These are phyloP conservation scores for Podosphaera aphanis DNA, from an alignment of 2,329 filamentous ascomycete species.

Conservation along the genomic window DNA sequence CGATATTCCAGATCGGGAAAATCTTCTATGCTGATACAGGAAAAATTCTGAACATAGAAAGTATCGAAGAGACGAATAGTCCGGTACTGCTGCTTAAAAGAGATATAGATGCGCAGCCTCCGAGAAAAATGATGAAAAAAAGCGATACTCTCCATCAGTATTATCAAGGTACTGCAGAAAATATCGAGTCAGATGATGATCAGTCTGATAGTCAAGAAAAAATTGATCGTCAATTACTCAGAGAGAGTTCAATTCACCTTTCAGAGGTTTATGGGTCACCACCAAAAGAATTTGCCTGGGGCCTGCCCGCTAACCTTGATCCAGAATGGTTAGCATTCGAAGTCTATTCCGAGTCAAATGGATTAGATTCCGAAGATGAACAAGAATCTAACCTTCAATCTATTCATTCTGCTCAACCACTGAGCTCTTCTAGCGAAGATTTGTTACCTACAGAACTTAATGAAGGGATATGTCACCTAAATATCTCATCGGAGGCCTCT, in stretches of 20 bases:
- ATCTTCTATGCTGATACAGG: constrained; percentile 60
- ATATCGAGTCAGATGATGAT: constrained; percentile 5
- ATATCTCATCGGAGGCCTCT: constrained; percentile 8
- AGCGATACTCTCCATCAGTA: constrained; percentile 8
- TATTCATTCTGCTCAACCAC: constrained; percentile 8
- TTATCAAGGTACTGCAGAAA: constrained; percentile 6
- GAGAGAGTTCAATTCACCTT: constrained; percentile 13
- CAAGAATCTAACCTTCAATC: constrained; percentile 10
- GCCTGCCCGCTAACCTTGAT: constrained; percentile 41
- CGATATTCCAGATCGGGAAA: constrained; percentile 50
- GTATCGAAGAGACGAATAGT: constrained; percentile 39
- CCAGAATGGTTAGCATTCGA: constrained; percentile 56
- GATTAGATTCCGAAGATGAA: constrained; percentile 26
- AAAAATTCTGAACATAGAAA: constrained; percentile 48
- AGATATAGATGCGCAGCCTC: constrained; percentile 41
- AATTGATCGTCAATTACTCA: constrained; percentile 13
- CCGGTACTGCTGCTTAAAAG: constrained; percentile 45
- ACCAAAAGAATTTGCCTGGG: constrained; percentile 15
- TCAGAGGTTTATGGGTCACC: constrained; percentile 2
- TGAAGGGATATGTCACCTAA: constrained; percentile 8
- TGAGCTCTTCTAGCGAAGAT: constrained; percentile 7
- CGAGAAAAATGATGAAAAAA: constrained; percentile 37
- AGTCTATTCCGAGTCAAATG: constrained; percentile 38
- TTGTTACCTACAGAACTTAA: constrained; percentile 4
- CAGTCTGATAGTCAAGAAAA: constrained; percentile 16